phyloP scores from a whole-genome alignment of 2,329 filamentous ascomycete genomes.

The Emergomyces orientalis region DNA sequence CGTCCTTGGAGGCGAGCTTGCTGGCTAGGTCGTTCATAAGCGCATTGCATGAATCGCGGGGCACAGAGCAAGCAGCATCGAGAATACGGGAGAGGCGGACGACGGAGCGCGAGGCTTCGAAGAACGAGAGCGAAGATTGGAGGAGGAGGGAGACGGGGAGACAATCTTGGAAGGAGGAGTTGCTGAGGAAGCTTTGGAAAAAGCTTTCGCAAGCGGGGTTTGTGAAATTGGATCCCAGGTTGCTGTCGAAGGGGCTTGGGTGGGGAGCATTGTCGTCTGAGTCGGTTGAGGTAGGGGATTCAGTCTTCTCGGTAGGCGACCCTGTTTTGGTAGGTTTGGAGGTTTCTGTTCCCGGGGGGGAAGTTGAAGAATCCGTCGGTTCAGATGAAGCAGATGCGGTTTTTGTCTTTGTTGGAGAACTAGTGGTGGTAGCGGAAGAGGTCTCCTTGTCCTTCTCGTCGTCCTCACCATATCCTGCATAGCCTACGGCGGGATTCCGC shows the following conservation, averaged over 20 bases:
- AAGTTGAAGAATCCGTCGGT: background rate
- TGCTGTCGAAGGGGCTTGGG: constrained; percentile 59
- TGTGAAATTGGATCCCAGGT: constrained; percentile 54
- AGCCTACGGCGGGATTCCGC: background rate
- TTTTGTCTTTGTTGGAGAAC: background rate
- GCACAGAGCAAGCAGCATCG: constrained; percentile 64
- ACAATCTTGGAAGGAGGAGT: constrained; percentile 61
- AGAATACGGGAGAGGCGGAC: constrained; percentile 66
- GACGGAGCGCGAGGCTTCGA: constrained; percentile 63
- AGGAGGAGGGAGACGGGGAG: constrained; percentile 78
- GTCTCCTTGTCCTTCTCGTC: background rate
- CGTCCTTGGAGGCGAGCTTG: constrained; percentile 51
- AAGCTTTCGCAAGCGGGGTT: constrained; percentile 42
- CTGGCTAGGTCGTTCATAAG: constrained; percentile 57
- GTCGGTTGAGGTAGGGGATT: constrained; percentile 13
- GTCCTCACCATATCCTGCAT: background rate
- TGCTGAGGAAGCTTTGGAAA: constrained; percentile 56
- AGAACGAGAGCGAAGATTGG: constrained; percentile 76
- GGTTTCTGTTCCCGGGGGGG: constrained; percentile 11
- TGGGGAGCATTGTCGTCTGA: constrained; percentile 28
- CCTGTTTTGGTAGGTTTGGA: constrained; percentile 8
- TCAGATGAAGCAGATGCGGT: background rate
- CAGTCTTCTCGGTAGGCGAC: constrained; percentile 7
- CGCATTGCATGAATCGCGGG: constrained; percentile 54
- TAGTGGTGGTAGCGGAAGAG: background rate